Evolutionary conservation across 805 yeast species (phyloP), one percentile per base, ranked within the genome.

Genomic region (Yarrowia bubula): DNA sequence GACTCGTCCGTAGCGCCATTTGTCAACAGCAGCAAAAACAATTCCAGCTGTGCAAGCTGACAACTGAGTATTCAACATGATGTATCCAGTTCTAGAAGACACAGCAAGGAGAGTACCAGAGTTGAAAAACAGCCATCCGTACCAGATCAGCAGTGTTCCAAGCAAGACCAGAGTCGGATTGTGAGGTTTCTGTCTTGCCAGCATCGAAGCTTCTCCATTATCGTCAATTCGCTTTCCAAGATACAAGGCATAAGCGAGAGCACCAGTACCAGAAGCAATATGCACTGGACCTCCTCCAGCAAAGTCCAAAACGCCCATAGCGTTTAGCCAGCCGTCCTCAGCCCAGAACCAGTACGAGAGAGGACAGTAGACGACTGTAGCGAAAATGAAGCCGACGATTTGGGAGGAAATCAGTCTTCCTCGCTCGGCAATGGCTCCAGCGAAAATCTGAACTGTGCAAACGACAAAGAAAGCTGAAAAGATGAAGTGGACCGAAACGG

Each of bases 241-340:
- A 67, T 90, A 80, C 65, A 95, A 82, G 31, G 99, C 96, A 75
- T 93, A 93, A 66, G 97, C 93, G 69, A 95, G 81, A 62, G 98
- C 98, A 75, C 96, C 95, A 70, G 87, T 89, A 71, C 99, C 99
- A 43, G 96, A 89, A 71, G 92, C 80, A 79, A 90, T 90, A 79
- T 95, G 99, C 66, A 95, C 98, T 67, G 98, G 97, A 68, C 97
- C 97, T 74, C 98, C 98, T 75, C 99, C 99, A 28, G 99, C 99
- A 74, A 90, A 95, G 80, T 95, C 99, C 68, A 91, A 83, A 39
- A 92, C 87, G 69, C 98, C 98, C 66, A 93, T 81, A 58, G 78
- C 77, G 66, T 81, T 83, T 69, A 93, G 81, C 98, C 98, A 95
- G 63, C 99, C 99, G 66, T 83, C 83, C 31, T 86, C 83, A 76